These are phyloP conservation scores for Deakozyma indianensis DNA, from an alignment of 805 yeast genomes.

Conservation along the genomic window DNA sequence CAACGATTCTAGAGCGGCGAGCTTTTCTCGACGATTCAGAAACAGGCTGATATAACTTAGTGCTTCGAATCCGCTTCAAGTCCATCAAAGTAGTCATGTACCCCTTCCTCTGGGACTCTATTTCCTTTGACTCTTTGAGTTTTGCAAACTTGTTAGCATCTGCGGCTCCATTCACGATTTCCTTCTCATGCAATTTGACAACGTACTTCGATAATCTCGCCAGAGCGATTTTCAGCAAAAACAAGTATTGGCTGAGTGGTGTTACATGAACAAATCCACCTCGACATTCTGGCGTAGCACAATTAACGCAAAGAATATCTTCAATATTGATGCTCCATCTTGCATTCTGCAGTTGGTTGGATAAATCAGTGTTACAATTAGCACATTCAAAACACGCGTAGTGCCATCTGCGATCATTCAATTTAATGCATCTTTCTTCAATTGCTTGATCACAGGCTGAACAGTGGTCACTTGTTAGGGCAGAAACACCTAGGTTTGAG, in stretches of 20 bases:
- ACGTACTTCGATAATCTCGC: slow-evolving; percentile 30
- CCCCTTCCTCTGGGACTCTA: slow-evolving; percentile 13
- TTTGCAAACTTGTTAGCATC: neutral
- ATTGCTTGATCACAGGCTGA: slow-evolving; percentile 55
- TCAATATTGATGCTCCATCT: slow-evolving; percentile 24
- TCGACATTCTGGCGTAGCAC: slow-evolving; percentile 34
- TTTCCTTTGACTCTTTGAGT: neutral
- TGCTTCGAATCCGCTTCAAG: slow-evolving; percentile 59
- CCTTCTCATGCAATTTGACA: neutral
- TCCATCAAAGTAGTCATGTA: slow-evolving; percentile 61
- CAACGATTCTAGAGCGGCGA: slow-evolving; percentile 50
- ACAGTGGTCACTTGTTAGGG: slow-evolving; percentile 59
- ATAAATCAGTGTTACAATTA: slow-evolving; percentile 33
- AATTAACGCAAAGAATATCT: slow-evolving; percentile 43
- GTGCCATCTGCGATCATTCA: slow-evolving; percentile 66
- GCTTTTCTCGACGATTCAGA: slow-evolving; percentile 41
- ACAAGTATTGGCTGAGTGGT: slow-evolving; percentile 58
- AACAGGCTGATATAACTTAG: slow-evolving; percentile 50
- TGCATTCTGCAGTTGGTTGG: slow-evolving; percentile 26
- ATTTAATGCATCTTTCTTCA: slow-evolving; percentile 66
- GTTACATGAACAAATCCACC: slow-evolving; percentile 43
- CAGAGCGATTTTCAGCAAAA: slow-evolving; percentile 70
- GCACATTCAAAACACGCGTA: slow-evolving; percentile 55
- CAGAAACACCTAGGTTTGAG: slow-evolving; percentile 14
- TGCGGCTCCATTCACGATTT: neutral